Evolutionary conservation across 495 filamentous ascomycete species (phyloP), one percentile per base, ranked within the genome.

Genomic region (Neurospora tetrasperma): DNA sequence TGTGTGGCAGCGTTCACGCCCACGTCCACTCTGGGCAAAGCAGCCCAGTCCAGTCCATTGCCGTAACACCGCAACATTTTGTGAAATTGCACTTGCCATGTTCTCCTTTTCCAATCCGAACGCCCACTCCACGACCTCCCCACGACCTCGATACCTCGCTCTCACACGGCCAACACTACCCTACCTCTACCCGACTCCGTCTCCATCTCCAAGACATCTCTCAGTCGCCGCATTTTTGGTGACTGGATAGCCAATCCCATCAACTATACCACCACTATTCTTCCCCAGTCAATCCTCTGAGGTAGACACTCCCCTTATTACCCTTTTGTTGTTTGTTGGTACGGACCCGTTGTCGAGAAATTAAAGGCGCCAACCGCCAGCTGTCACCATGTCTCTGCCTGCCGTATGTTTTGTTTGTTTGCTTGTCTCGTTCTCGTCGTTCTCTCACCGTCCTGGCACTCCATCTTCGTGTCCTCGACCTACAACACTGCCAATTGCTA

Each of bases 81-180:
- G 77, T 81, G 79, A 82, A 81, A 82, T 82, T 82, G 75, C 79
- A 80, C 79, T 80, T 81, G 74, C 79, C 77, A 69, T 76, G 74
- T 76, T 78, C 75, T 79, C 79, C 77, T 81, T 80, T 80, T 80
- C 73, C 73, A 72, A 78, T 72, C 70, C 72, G 54, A 66, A 66
- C 54, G 54, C 54, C 54, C 27, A 66, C 54, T 35, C 54, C 54
- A 66, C 54, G 54, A 62, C 54, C 54, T 62, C 54, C 16, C 54
- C 54, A 62, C 54, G 76, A 75, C 70, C 70, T 75, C 73, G 75
- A 76, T 71, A 74, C 73, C 54, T 73, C 39, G 41, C 70, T 70
- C 72, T 73, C 73, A 71, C 74, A 69, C 75, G 69, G 74, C 62
- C 41, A 69, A 70, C 62, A 75, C 75, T 69, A 73, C 42, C 44